Conservation (phyloP, 176 grass and related monocot genomes). For the Cenchrus purpureus region DNA sequence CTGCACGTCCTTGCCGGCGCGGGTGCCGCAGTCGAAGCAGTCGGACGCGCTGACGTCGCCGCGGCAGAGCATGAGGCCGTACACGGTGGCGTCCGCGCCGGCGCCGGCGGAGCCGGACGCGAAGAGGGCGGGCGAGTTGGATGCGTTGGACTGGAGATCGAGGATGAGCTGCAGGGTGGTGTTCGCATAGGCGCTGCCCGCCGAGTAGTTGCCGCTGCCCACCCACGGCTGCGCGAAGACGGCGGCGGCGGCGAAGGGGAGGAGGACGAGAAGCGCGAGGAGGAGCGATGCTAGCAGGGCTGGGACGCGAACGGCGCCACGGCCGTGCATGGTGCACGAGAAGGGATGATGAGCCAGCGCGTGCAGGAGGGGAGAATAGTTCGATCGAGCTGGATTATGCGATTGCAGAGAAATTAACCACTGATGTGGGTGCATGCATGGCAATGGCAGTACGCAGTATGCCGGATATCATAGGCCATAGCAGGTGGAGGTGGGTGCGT, state of each 20-base stretch:
- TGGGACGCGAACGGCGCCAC: neutral
- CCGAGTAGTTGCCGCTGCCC: constrained; percentile 49
- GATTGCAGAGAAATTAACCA: too few relatives aligned
- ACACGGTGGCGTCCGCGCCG: constrained; percentile 20
- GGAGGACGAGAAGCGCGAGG: neutral
- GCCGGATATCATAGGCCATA: too few relatives aligned
- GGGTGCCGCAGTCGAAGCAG: constrained; percentile 47
- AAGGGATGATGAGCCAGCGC: too few relatives aligned
- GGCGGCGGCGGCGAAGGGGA: neutral
- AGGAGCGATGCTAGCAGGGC: neutral
- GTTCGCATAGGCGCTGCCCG: constrained; percentile 45
- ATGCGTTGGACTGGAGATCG: neutral
- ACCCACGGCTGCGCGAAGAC: constrained; percentile 18
- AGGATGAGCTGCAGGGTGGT: constrained; percentile 35
- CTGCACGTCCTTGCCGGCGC: neutral
- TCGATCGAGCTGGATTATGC: too few relatives aligned
- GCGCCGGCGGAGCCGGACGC: neutral
- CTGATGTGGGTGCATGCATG: too few relatives aligned
- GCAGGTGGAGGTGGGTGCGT: too few relatives aligned
- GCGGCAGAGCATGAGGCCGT: constrained; percentile 57
- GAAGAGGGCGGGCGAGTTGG: constrained; percentile 18
- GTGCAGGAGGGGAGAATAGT: too few relatives aligned
- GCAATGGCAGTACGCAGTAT: too few relatives aligned
- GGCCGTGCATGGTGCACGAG: too few relatives aligned
- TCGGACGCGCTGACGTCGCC: constrained; percentile 27